Percentiles rank a stretch among this genome's conserved stretches.
These are phyloP conservation scores for Fusarium nygamai DNA, from an alignment of 2,329 filamentous ascomycete species.

Conservation along the genomic window DNA sequence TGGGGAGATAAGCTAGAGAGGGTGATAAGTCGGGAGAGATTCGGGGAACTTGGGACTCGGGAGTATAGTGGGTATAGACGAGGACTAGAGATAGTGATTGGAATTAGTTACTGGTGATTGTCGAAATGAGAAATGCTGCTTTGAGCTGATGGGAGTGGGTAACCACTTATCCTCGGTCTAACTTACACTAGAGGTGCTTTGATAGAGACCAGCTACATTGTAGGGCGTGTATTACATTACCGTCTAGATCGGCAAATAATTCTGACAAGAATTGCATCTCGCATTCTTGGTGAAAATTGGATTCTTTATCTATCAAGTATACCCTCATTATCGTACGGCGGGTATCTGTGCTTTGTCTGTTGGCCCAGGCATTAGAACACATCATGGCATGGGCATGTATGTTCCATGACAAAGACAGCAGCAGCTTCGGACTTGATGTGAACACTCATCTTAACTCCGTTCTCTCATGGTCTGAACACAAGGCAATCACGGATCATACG, in stretches of 20 bases:
- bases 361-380: fast-evolving
- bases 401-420: neutral
- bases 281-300: fast-evolving
- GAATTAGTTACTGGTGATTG: neutral
- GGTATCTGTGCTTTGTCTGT: too few relatives aligned
- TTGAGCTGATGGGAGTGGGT: neutral
- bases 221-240: neutral
- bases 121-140: neutral
- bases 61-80: neutral
- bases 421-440: neutral
- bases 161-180: neutral
- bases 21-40: neutral
- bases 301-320: neutral
- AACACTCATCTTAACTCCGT: neutral
- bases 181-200: neutral
- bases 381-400: too few relatives aligned
- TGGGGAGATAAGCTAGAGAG: constrained; percentile 8
- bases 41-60: neutral
- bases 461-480: fast-evolving
- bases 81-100: neutral
- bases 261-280: neutral
- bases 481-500: neutral
- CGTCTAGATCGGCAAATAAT: neutral
- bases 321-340: too few relatives aligned
- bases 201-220: neutral